A percentile compares a stretch with the other conserved stretches of the same genome.
Evolutionary conservation across 1,139 yeast species (phyloP).

Genomic region (Lodderomyces orthopsilosis): DNA sequence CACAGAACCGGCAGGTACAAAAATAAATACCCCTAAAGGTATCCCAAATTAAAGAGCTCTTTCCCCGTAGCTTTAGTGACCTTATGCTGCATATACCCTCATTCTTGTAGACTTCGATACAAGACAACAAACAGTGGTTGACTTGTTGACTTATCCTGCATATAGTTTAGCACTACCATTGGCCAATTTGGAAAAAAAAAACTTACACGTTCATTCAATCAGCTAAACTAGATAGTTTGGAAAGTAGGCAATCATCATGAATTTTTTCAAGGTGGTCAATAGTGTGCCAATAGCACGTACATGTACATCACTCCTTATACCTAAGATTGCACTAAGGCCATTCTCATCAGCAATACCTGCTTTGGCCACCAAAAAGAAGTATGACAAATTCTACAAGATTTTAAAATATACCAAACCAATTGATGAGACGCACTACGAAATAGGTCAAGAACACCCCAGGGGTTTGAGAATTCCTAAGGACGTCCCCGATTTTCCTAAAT

Average conservation of each 20-base stretch:
- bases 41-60: too few species aligned
- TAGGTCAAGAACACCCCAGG: constrained; percentile 34
- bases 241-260: neutral
- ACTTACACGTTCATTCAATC: neutral
- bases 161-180: too few species aligned
- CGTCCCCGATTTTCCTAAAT: constrained; percentile 61
- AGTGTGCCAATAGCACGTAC: neutral
- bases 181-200: neutral
- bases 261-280: neutral
- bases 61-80: too few species aligned
- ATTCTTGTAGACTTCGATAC: too few species aligned
- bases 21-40: too few species aligned
- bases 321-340: neutral
- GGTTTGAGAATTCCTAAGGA: constrained; percentile 45
- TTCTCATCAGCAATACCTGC: neutral
- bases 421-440: constrained; percentile 33
- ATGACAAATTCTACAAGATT: constrained; percentile 37
- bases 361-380: neutral
- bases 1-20: too few species aligned
- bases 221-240: neutral
- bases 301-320: neutral
- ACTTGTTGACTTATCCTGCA: too few species aligned
- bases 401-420: constrained; percentile 39
- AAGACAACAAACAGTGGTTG: too few species aligned
- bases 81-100: too few species aligned